phyloP scores from a whole-genome alignment of 2,329 filamentous ascomycete genomes.

The Claviceps quebecensis region DNA sequence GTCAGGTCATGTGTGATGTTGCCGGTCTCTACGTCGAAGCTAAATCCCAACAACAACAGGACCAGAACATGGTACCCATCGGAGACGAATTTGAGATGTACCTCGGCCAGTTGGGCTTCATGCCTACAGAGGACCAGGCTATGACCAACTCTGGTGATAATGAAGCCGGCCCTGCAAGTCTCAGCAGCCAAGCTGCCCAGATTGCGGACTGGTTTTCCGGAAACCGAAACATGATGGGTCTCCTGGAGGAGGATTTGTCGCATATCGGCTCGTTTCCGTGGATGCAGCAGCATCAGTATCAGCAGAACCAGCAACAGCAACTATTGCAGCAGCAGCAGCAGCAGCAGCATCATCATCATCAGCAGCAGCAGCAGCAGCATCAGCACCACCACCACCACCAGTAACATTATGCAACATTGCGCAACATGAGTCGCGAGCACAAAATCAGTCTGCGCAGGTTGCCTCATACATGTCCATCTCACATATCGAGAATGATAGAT shows the following conservation, averaged over 20 bases:
- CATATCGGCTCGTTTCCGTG: constrained; percentile 26
- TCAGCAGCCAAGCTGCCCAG: constrained; percentile 26
- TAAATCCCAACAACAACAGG: constrained; percentile 33
- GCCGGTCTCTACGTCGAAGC: constrained; percentile 48
- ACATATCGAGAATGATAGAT: background rate
- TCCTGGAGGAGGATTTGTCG: constrained; percentile 47
- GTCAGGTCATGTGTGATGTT: constrained; percentile 46
- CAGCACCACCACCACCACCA: background rate
- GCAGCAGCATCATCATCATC: too few relatives aligned
- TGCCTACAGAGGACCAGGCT: constrained; percentile 26
- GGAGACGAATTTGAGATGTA: constrained; percentile 51
- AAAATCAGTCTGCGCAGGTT: background rate
- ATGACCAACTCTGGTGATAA: constrained; percentile 12
- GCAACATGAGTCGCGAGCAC: constrained; percentile 1
- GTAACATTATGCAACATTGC: background rate
- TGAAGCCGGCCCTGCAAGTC: constrained; percentile 8
- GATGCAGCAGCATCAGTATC: constrained; percentile 13
- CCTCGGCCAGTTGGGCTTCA: constrained; percentile 47
- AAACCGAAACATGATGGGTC: constrained; percentile 48
- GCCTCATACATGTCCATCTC: background rate
- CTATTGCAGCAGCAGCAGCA: constrained; percentile 2
- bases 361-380: too few relatives aligned
- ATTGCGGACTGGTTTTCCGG: constrained; percentile 54
- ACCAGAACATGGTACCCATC: constrained; percentile 33
- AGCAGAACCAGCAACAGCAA: constrained; percentile 10